Percentiles rank a stretch among this genome's conserved stretches.
phyloP scores from a whole-genome alignment of 78 protist genomes.

The Dictyostelium discoideum region DNA sequence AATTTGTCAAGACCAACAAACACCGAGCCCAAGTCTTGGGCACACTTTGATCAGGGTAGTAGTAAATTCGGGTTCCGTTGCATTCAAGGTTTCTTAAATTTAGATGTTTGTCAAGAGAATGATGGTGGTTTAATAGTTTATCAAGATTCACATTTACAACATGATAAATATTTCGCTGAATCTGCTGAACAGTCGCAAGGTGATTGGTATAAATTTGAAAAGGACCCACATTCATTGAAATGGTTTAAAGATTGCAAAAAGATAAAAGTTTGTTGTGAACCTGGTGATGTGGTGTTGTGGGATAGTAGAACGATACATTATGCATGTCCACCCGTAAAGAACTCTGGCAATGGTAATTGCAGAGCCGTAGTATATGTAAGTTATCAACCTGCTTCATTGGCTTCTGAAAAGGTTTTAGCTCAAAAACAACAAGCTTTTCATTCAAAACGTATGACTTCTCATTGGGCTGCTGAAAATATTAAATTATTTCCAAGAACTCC shows the following conservation, averaged over 20 bases:
- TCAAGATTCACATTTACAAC: slow-evolving; percentile 31
- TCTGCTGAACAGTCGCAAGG: neutral
- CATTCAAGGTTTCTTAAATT: slow-evolving; percentile 48
- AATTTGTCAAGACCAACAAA: slow-evolving; percentile 27
- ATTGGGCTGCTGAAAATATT: slow-evolving; percentile 35
- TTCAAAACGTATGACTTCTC: slow-evolving; percentile 37
- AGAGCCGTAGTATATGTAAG: slow-evolving; percentile 39
- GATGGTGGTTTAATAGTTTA: slow-evolving; percentile 68
- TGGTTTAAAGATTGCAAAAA: slow-evolving; percentile 35
- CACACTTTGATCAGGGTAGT: slow-evolving; percentile 56
- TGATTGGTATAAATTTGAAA: slow-evolving; percentile 64
- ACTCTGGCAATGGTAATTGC: slow-evolving; percentile 16
- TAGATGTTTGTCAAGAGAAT: slow-evolving; percentile 13
- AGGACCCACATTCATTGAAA: neutral
- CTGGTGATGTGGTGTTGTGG: slow-evolving; percentile 66
- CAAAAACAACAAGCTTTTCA: slow-evolving; percentile 21
- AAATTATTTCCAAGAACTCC: neutral
- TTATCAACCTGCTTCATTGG: slow-evolving; percentile 43
- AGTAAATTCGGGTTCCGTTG: neutral
- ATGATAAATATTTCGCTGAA: slow-evolving; percentile 25
- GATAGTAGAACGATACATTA: slow-evolving; percentile 55
- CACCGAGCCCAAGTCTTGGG: neutral
- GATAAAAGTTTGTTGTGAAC: slow-evolving; percentile 51
- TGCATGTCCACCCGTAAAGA: slow-evolving; percentile 29
- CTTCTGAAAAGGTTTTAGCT: neutral